Evolutionary conservation across 768 basidiomycete genomes (phyloP).

Genomic region (Mycena galericulata): DNA sequence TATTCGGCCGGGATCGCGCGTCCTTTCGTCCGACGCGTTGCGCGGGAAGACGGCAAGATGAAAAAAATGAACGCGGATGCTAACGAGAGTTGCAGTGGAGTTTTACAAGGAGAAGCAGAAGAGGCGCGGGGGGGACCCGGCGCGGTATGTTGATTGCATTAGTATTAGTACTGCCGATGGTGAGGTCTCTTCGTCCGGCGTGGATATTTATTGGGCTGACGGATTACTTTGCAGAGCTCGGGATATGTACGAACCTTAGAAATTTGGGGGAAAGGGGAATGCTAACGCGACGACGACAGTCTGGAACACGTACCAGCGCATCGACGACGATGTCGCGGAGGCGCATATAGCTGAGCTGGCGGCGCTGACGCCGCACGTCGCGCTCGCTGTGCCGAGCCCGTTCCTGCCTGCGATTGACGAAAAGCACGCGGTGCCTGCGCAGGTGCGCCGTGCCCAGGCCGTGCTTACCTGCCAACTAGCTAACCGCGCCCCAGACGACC

Average conservation of each 20-base stretch:
- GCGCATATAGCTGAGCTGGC: conserved; percentile 70
- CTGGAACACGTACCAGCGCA: conserved; percentile 83
- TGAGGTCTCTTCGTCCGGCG: conserved; percentile 41
- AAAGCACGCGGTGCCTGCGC: conserved; percentile 12
- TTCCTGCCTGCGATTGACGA: conserved; percentile 16
- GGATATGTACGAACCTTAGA: conserved; percentile 63
- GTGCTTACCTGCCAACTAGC: not conserved
- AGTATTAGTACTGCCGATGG: conserved; percentile 80
- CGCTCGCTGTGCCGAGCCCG: conserved; percentile 46
- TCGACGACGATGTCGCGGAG: conserved; percentile 63
- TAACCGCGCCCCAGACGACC: not conserved
- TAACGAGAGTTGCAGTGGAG: conserved; percentile 68
- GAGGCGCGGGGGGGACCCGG: conserved; percentile 64
- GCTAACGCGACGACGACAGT: conserved; percentile 55
- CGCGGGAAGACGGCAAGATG: too few relatives aligned
- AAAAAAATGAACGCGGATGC: too few relatives aligned
- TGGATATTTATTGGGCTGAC: too few relatives aligned
- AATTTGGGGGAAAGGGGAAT: not conserved
- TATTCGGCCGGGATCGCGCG: not conserved
- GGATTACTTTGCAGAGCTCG: conserved; percentile 80
- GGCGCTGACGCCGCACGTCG: conserved; percentile 59
- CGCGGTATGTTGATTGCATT: conserved; percentile 64
- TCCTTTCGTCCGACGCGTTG: not conserved
- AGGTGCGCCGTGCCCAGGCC: not conserved
- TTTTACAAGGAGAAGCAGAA: conserved; percentile 81